Conservation (phyloP, 2,329 filamentous ascomycete species). For the Cercospora brassicicola region DNA sequence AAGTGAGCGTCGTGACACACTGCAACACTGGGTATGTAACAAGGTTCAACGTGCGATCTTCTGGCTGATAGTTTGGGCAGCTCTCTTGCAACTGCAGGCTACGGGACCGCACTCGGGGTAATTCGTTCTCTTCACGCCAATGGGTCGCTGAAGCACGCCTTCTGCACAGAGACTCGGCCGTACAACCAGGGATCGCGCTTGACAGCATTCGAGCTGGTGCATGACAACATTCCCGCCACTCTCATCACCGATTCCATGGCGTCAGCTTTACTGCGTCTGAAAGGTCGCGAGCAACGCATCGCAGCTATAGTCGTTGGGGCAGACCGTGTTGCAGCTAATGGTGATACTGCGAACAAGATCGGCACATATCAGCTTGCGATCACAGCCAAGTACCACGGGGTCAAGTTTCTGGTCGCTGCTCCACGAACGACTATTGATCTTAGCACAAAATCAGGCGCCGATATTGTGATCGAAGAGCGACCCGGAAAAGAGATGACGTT, state of each 20-base stretch:
- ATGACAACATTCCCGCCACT: slow-evolving; percentile 86
- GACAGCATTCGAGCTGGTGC: slow-evolving; percentile 94
- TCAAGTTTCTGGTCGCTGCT: slow-evolving; percentile 93
- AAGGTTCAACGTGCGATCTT: slow-evolving; percentile 11
- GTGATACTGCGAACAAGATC: slow-evolving; percentile 98
- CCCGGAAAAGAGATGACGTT: slow-evolving; percentile 78
- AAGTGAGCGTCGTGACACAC: slow-evolving; percentile 86
- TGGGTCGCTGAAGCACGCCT: slow-evolving; percentile 73
- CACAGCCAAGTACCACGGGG: slow-evolving; percentile 79
- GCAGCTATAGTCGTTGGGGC: slow-evolving; percentile 89
- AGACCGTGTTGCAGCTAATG: slow-evolving; percentile 91
- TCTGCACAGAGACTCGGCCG: slow-evolving; percentile 93
- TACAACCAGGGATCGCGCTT: slow-evolving; percentile 97
- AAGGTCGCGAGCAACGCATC: slow-evolving; percentile 63
- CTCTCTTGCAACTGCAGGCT: slow-evolving; percentile 94
- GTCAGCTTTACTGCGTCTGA: slow-evolving; percentile 73
- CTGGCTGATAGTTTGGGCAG: slow-evolving; percentile 44
- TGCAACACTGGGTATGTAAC: slow-evolving; percentile 82
- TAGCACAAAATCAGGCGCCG: slow-evolving; percentile 70
- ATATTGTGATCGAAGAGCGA: slow-evolving; percentile 89
- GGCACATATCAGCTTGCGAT: slow-evolving; percentile 92
- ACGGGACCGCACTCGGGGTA: slow-evolving; percentile 91
- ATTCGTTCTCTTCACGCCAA: slow-evolving; percentile 76
- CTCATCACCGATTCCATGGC: slow-evolving; percentile 97
- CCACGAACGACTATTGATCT: slow-evolving; percentile 93